Conservation (phyloP, 2,329 filamentous ascomycete species). For the Gaeumannomyces sp. region DNA sequence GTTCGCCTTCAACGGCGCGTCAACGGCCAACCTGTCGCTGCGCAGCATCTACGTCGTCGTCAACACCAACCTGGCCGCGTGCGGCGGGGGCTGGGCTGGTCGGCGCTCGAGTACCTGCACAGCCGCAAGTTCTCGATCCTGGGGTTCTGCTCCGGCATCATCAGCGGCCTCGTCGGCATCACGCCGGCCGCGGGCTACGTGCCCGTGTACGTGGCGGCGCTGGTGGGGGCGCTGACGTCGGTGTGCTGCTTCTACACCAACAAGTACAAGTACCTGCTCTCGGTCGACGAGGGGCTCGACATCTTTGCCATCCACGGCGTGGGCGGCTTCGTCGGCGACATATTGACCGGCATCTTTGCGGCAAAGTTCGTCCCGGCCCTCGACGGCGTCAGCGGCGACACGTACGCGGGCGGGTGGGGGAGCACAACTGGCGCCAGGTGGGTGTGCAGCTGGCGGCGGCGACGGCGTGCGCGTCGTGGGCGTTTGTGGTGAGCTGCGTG, state of each 20-base stretch:
- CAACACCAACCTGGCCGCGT: conserved; percentile 53
- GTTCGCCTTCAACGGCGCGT: conserved; percentile 48
- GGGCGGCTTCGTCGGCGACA: conserved; percentile 50
- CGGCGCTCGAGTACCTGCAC: conserved; percentile 44
- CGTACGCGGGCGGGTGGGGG: conserved; percentile 27
- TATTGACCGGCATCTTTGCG: conserved; percentile 53
- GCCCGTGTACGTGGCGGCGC: conserved; percentile 41
- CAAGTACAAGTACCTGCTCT: conserved; percentile 43
- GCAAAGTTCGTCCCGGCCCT: conserved; percentile 29
- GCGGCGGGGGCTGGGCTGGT: conserved; percentile 49
- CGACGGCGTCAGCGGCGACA: conserved; percentile 42
- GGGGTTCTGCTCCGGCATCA: conserved; percentile 47
- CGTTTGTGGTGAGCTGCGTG: conserved; percentile 45
- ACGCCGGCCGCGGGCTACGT: conserved; percentile 52
- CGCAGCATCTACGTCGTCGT: conserved; percentile 49
- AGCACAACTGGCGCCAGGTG: conserved; percentile 44
- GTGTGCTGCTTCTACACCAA: conserved; percentile 39
- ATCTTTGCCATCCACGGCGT: conserved; percentile 55
- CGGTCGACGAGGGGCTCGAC: conserved; percentile 52
- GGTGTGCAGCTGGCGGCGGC: conserved; percentile 52
- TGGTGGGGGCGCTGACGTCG: conserved; percentile 47
- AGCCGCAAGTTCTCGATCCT: conserved; percentile 43
- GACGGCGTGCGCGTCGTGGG: conserved; percentile 48
- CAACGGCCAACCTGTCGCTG: conserved; percentile 43
- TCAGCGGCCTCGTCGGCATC: conserved; percentile 51